These are phyloP conservation scores for Oryza glumipatula DNA, from an alignment of 176 grass and related monocot species.

Conservation along the genomic window DNA sequence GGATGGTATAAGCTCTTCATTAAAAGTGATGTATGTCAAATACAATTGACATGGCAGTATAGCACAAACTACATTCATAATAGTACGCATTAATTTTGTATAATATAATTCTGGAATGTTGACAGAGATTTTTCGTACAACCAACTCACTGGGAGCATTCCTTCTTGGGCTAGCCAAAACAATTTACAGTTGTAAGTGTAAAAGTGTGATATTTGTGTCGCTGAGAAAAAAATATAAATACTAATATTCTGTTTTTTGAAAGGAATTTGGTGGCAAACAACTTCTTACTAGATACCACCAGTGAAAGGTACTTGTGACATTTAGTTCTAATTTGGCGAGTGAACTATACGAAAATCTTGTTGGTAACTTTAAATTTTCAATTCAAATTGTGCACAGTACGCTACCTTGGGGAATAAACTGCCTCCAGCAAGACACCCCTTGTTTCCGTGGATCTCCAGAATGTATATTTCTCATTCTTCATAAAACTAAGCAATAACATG, in stretches of 20 bases:
- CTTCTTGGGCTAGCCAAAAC: constrained; percentile 64
- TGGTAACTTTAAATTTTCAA: neutral
- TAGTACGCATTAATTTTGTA: too few relatives aligned
- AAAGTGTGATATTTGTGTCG: constrained; percentile 10
- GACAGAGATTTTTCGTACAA: constrained; percentile 93
- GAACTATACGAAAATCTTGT: neutral
- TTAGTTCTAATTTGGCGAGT: neutral
- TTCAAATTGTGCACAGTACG: constrained; percentile 38
- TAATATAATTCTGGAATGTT: constrained; percentile 21
- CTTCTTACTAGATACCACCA: constrained; percentile 45
- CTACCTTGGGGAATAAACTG: constrained; percentile 64
- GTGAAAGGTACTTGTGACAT: constrained; percentile 45
- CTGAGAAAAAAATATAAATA: neutral
- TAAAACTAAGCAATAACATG: neutral
- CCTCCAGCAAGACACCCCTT: constrained; percentile 76
- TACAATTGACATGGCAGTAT: too few relatives aligned
- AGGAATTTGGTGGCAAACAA: constrained; percentile 85
- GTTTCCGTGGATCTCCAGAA: constrained; percentile 62
- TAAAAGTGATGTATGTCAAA: too few relatives aligned
- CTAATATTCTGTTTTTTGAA: neutral
- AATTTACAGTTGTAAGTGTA: constrained; percentile 71
- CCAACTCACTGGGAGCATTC: constrained; percentile 71
- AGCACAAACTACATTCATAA: too few relatives aligned
- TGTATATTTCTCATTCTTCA: constrained; percentile 46
- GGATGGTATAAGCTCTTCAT: too few relatives aligned